Evolutionary conservation across 169 alveolate genomes (phyloP).

Genomic region (Plasmodium adleri): DNA sequence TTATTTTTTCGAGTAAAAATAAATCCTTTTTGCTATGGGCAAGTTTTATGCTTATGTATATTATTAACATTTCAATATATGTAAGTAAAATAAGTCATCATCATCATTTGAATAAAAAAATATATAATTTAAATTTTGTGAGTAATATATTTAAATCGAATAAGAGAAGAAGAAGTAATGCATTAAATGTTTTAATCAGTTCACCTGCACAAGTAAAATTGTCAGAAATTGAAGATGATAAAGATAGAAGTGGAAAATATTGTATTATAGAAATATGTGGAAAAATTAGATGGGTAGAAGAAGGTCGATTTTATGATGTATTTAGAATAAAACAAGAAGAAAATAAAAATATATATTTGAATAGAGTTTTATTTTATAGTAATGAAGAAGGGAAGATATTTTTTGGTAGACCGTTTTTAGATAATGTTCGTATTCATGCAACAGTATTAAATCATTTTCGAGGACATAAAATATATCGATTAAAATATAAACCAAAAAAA

Average conservation of each 20-base stretch:
- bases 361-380: constrained; percentile 85
- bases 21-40: neutral
- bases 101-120: neutral
- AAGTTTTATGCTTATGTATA: constrained; percentile 11
- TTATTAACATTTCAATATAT: constrained; percentile 1
- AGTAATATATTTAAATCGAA: constrained; percentile 3
- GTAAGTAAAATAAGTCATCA: neutral
- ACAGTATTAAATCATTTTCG: constrained; percentile 86
- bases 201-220: constrained; percentile 89
- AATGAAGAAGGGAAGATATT: constrained; percentile 82
- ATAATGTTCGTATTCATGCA: constrained; percentile 86
- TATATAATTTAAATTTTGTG: constrained; percentile 16
- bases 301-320: constrained; percentile 90
- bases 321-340: constrained; percentile 86
- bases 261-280: constrained; percentile 88
- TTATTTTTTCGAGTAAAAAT: neutral
- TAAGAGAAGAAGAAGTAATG: neutral
- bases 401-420: constrained; percentile 88
- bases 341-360: constrained; percentile 82
- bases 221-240: constrained; percentile 81
- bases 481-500: constrained; percentile 87
- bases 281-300: constrained; percentile 86
- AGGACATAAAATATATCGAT: constrained; percentile 86
- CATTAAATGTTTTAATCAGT: constrained; percentile 50
- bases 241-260: constrained; percentile 87